Conservation (phyloP, 2,329 filamentous ascomycete species). For the Arthrocladium fulminans region DNA sequence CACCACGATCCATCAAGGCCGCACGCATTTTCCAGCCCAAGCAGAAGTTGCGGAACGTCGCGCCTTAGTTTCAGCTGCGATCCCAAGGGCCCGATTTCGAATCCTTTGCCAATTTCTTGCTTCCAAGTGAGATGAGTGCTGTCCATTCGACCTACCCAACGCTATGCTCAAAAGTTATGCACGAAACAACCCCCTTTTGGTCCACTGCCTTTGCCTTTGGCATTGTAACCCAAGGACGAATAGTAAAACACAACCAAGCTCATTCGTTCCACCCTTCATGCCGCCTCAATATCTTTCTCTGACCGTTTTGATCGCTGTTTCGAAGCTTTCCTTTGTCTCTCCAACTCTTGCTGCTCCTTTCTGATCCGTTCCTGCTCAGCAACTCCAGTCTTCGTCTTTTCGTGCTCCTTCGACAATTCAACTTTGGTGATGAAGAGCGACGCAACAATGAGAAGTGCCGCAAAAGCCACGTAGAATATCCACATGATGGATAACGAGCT, state of each 20-base stretch:
- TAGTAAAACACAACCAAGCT: neutral
- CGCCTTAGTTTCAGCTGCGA: no score
- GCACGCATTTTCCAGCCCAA: no score
- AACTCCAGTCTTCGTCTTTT: slow-evolving; percentile 38
- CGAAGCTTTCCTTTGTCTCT: slow-evolving; percentile 11
- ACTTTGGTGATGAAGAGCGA: slow-evolving; percentile 25
- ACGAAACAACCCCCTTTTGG: no score
- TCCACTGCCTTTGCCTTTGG: no score
- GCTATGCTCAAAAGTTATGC: no score
- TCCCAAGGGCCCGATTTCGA: no score
- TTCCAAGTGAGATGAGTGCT: no score
- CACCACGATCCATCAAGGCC: no score
- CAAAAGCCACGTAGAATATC: slow-evolving; percentile 33
- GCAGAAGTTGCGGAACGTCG: no score
- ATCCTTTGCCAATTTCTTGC: no score
- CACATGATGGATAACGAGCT: slow-evolving; percentile 32
- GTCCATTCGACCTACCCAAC: no score
- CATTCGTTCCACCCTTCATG: neutral
- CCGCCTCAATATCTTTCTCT: slow-evolving; percentile 5
- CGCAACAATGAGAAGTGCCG: slow-evolving; percentile 25
- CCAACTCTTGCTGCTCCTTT: slow-evolving; percentile 25
- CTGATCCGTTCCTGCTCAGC: slow-evolving; percentile 36
- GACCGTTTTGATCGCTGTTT: slow-evolving; percentile 12
- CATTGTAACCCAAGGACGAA: neutral
- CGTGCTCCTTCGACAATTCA: slow-evolving; percentile 33